These are phyloP conservation scores for Pulveroboletus ravenelii DNA, from an alignment of 768 basidiomycete genomes.

Conservation along the genomic window DNA sequence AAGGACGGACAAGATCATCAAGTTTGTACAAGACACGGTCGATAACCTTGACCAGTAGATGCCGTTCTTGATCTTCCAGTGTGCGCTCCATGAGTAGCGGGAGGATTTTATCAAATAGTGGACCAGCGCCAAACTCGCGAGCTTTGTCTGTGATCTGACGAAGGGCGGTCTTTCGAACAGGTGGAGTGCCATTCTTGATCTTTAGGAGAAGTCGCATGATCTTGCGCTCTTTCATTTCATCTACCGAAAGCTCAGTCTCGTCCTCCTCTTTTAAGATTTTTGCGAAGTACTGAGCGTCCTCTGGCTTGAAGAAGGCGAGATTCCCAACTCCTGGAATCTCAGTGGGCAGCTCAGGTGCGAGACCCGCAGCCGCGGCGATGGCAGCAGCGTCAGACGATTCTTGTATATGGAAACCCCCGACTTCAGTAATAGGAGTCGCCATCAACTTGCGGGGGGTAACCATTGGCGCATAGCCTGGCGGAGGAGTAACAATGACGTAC, in stretches of 20 bases:
- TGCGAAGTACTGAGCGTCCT: conserved; percentile 97
- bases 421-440: conserved; percentile 48
- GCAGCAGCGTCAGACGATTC: conserved; percentile 91
- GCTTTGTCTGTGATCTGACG: conserved; percentile 99
- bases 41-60: conserved; percentile 97
- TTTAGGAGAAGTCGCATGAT: conserved; percentile 97
- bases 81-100: conserved; percentile 98
- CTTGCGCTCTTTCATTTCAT: conserved; percentile 99
- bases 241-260: conserved; percentile 86
- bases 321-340: conserved; percentile 98
- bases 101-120: conserved; percentile 96
- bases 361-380: conserved; percentile 83
- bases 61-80: conserved; percentile 96
- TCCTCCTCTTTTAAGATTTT: conserved; percentile 96
- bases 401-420: conserved; percentile 94
- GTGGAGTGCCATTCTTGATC: conserved; percentile 99
- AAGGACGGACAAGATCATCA: conserved; percentile 96
- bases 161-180: conserved; percentile 95
- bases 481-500: conserved; percentile 89
- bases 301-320: conserved; percentile 96
- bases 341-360: conserved; percentile 89
- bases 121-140: conserved; percentile 96
- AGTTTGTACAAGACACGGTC: conserved; percentile 98
- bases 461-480: conserved; percentile 86
- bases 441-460: conserved; percentile 59